These are phyloP conservation scores for Pseudogymnoascus sp. DNA, from an alignment of 2,329 filamentous ascomycete genomes.

Conservation along the genomic window DNA sequence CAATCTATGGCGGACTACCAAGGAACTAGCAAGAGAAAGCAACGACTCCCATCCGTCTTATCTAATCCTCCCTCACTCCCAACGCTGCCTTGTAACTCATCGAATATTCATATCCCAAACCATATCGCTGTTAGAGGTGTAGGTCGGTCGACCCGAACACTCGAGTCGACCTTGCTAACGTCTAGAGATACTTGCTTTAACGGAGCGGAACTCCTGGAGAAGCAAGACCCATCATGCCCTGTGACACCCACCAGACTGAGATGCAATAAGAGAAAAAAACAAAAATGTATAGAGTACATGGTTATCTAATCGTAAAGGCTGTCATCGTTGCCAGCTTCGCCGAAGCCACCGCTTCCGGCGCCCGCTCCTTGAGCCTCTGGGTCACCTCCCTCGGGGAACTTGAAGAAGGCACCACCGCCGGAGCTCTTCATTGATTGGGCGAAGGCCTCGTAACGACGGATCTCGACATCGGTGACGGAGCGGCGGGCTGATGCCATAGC, in stretches of 20 bases:
- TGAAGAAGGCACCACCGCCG: constrained; percentile 93
- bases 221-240: constrained; percentile 10
- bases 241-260: constrained; percentile 10
- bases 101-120: constrained; percentile 9
- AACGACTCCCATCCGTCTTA: constrained; percentile 8
- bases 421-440: constrained; percentile 99
- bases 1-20: constrained; percentile 6
- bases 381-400: constrained; percentile 68
- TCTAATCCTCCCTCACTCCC: constrained; percentile 3
- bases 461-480: constrained; percentile 94
- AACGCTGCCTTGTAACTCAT: constrained; percentile 8
- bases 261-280: constrained; percentile 18
- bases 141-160: not conserved
- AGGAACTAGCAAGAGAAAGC: not conserved
- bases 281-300: constrained; percentile 21
- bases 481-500: constrained; percentile 91
- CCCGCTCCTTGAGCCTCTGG: constrained; percentile 60
- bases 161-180: not conserved
- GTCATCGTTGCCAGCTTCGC: constrained; percentile 86
- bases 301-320: constrained; percentile 82
- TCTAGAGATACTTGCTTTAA: constrained; percentile 1
- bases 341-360: constrained; percentile 58
- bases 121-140: constrained; percentile 1
- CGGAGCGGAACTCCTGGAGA: not conserved
- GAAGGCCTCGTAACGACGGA: constrained; percentile 96